Percentiles rank a stretch among this genome's conserved stretches.
phyloP scores from a whole-genome alignment of 2,329 filamentous ascomycete genomes.

The Pseudogymnoascus sp. region DNA sequence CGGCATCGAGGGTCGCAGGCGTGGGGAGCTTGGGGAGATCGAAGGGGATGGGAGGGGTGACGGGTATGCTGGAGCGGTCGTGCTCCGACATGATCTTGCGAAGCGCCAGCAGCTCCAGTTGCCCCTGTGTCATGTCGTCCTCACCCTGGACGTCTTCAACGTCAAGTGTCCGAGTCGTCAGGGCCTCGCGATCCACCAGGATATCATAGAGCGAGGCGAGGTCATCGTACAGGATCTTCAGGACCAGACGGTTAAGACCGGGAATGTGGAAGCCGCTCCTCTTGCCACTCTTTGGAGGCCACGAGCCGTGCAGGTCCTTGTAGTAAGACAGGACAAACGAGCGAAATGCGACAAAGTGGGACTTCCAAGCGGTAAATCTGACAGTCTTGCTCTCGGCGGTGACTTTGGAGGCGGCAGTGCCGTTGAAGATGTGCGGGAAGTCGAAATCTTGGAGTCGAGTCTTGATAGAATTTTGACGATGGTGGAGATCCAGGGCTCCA shows the following conservation, averaged over 20 bases:
- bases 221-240: slow-evolving; percentile 76
- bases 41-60: slow-evolving; percentile 84
- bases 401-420: slow-evolving; percentile 76
- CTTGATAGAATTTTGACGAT: slow-evolving; percentile 61
- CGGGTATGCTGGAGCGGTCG: slow-evolving; percentile 79
- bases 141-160: slow-evolving; percentile 40
- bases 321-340: slow-evolving; percentile 54
- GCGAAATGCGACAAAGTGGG: slow-evolving; percentile 64
- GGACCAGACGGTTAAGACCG: slow-evolving; percentile 75
- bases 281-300: slow-evolving; percentile 90
- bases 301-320: slow-evolving; percentile 57
- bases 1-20: slow-evolving; percentile 55
- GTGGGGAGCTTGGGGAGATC: slow-evolving; percentile 73
- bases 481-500: slow-evolving; percentile 69
- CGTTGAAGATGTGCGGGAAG: slow-evolving; percentile 81
- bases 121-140: slow-evolving; percentile 42
- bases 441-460: slow-evolving; percentile 77
- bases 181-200: slow-evolving; percentile 66
- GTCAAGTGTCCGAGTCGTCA: slow-evolving; percentile 68
- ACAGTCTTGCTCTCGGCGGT: slow-evolving; percentile 66
- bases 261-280: slow-evolving; percentile 83
- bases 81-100: slow-evolving; percentile 78
- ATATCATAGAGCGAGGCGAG: slow-evolving; percentile 82
- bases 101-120: slow-evolving; percentile 59
- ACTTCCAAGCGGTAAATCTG: slow-evolving; percentile 76